Base-by-base conservation (phyloP, 257 asterid genomes). In the Cruciata laevipes region DNA sequence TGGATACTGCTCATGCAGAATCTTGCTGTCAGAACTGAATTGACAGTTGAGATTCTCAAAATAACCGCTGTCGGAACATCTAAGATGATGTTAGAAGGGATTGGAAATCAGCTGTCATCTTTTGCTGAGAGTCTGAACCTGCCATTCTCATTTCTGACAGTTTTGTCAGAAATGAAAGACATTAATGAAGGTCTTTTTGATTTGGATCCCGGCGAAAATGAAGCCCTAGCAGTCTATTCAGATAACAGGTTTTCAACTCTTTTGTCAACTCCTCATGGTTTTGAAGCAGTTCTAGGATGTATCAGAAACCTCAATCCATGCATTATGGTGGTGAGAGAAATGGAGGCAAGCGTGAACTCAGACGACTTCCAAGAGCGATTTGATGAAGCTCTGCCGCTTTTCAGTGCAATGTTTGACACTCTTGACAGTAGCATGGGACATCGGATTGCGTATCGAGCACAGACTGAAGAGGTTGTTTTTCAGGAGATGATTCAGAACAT, bases 351-450 rank as follows among this genome's bases (percentile, higher is more conserved):
- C 55, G 69, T 70, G 51, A 87, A 80, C 16, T 70, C 80, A 4
- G 82, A 81, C 0, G 16, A 52, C 18, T 87, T 83, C 12, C 74
- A 78, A 42, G 83, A 80, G n/a, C 79, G 86, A 5, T 87, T 85
- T 30, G 77, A 78, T 25, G 85, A 81, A 5, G 69, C 84, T 13
- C 77, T 87, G 14, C 25, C 73, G 3, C 71, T 77, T 64, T 75
- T 73, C 4, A 81, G 86, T 1, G 78, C 86, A 12, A 53, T 60
- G 30, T 83, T 83, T 31, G 89, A 84, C 53, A 47, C 67, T 6
- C 27, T 84, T 16, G 76, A 78, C 0, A 80, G 74, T 20, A 83
- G 86, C 49, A 52, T 86, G 80, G 75, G 58, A 56, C 58, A 59
- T 20, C 74, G 69, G 0, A 81, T 68, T 49, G 0, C 30, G 12